Conservation (phyloP, 78 protist genomes). For the Chrysochromulina parva region DNA sequence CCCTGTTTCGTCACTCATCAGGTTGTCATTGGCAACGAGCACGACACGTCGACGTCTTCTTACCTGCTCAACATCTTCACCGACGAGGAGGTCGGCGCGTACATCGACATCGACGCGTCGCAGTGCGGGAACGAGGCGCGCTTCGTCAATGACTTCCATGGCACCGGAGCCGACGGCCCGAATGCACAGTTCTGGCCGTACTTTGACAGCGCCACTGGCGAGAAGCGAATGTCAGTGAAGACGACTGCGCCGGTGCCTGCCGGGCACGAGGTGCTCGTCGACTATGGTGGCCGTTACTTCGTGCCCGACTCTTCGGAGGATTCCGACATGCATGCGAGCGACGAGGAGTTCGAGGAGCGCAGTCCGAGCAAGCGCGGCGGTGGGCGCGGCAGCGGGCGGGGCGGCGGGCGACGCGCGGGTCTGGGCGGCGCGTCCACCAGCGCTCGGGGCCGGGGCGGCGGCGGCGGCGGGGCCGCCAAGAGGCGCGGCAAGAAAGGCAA, state of each 20-base stretch:
- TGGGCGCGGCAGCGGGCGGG: no score
- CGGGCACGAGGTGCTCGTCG: neutral
- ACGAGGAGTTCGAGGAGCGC: neutral
- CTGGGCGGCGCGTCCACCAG: no score
- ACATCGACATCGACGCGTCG: neutral
- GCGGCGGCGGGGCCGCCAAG: no score
- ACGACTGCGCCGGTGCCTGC: neutral
- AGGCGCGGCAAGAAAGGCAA: no score
- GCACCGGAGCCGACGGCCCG: neutral
- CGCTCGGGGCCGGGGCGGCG: no score
- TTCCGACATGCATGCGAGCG: neutral
- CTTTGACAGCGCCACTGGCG: neutral
- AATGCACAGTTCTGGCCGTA: constrained; percentile 18
- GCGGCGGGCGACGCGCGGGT: no score
- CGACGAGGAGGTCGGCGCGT: neutral
- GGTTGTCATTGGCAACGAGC: neutral
- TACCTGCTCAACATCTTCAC: neutral
- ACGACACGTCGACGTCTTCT: neutral
- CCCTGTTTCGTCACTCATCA: neutral
- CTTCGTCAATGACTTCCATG: constrained; percentile 10
- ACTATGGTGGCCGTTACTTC: constrained; percentile 11
- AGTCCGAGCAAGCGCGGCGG: neutral
- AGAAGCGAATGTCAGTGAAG: neutral
- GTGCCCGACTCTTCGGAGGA: neutral
- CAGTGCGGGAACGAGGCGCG: constrained; percentile 19